phyloP scores from a whole-genome alignment of 2,329 filamentous ascomycete species.

The Penicillium aurantiogriseum region DNA sequence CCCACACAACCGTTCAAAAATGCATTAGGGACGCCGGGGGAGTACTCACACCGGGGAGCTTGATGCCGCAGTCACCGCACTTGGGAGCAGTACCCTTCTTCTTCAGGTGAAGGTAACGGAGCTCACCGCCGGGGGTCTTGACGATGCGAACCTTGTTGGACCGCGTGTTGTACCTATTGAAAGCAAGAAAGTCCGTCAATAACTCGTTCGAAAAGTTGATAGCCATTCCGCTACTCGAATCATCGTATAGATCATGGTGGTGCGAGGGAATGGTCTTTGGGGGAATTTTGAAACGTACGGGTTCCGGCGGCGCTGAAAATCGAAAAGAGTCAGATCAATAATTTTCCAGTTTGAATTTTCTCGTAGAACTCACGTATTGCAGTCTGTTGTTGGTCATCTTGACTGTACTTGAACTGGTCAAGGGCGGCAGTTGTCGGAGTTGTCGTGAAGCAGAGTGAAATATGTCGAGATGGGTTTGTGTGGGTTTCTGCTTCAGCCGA shows the following conservation, averaged over 20 bases:
- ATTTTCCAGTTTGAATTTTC: constrained; percentile 1
- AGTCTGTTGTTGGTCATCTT: constrained; percentile 56
- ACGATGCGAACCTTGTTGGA: constrained; percentile 95
- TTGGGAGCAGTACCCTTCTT: constrained; percentile 98
- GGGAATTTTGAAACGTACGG: constrained; percentile 58
- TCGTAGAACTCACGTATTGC: constrained; percentile 45
- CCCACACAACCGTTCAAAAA: constrained; percentile 16
- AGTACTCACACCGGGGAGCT: constrained; percentile 91
- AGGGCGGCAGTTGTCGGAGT: constrained; percentile 46
- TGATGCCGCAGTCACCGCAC: constrained; percentile 98
- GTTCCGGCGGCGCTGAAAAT: constrained; percentile 68
- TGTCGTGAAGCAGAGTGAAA: constrained; percentile 39
- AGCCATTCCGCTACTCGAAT: constrained; percentile 5
- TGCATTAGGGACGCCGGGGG: constrained; percentile 18
- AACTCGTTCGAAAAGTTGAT: constrained; percentile 18
- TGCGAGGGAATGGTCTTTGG: constrained; percentile 16
- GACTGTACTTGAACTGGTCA: constrained; percentile 47
- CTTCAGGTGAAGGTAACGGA: constrained; percentile 98
- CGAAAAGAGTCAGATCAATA: constrained; percentile 30
- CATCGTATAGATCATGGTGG: constrained; percentile 23
- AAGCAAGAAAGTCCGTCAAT: constrained; percentile 34
- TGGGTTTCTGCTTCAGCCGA: constrained; percentile 38
- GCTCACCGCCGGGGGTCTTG: constrained; percentile 94
- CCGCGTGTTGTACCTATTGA: constrained; percentile 86
- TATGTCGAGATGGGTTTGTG: constrained; percentile 45